Evolutionary conservation across 495 filamentous ascomycete genomes (phyloP), one percentile per base, ranked within the genome.

Genomic region (Xylaria grammica): DNA sequence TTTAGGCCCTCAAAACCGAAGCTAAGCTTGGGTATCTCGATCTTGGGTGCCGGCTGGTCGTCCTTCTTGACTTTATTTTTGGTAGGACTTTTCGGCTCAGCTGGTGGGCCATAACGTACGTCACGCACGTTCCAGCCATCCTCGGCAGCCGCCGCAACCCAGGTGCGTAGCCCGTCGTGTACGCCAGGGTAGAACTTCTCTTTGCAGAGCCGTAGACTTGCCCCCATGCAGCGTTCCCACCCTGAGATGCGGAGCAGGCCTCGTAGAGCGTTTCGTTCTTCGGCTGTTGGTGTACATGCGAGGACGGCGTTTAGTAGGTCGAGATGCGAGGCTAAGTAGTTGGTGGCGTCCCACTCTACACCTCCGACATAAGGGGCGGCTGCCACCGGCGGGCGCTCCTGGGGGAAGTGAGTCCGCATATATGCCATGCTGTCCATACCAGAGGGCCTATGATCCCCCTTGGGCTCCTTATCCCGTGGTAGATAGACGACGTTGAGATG

Each of bases 321-420:
- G 11, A 99, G 81, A 70, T 99, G 96, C 6, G 89, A 87, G 32
- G 94, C 91, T 17, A 99, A 81, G 70, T 99, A 99, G 76, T 94
- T 97, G 10, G 95, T 97, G 10, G 95, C 94, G 74, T 99, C 95
- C 96, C 96, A 99, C 78, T 99, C 95, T 13, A 99, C 95, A 52
- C 96, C 95, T 44, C 95, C 96, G 50, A 99, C 93, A 74, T 98
- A 97, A 9, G 95, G 96, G 19, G 94, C 94, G 22, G 96, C 94
- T 13, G 95, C 93, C 6, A 97, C 91, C 0, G 94, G 95, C 6
- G 94, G 91, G 2, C 92, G 88, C 63, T 92, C 90, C n/a, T 84
- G 81, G 0, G 95, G 95, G 75, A 97, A 99, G 75, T 97, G 88
- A 11, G 85, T 83, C 53, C 85, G 77, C 70, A 85, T 83, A 79